phyloP scores from a whole-genome alignment of 129 eudicot species.

The Tagetes erecta region DNA sequence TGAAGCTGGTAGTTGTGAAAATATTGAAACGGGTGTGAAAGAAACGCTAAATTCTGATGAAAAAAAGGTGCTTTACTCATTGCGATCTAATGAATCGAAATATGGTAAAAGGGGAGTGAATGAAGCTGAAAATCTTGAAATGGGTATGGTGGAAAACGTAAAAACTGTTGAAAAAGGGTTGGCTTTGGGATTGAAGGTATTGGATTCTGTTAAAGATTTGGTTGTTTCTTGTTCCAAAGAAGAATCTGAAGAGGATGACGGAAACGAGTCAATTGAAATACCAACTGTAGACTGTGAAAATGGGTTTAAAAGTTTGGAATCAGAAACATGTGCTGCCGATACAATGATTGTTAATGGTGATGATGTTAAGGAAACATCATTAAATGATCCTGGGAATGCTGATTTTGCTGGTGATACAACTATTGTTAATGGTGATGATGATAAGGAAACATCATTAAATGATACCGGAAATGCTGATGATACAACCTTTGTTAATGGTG shows the following conservation, averaged over 20 bases:
- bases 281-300: constrained; percentile 17
- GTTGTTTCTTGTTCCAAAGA: constrained; percentile 19
- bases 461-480: too few species aligned
- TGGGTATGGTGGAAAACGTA: constrained; percentile 1
- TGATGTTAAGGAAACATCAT: background rate
- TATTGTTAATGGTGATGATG: constrained; percentile 20
- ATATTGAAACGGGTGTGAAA: too few species aligned
- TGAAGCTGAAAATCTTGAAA: constrained; percentile 21
- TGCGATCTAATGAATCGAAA: constrained; percentile 9
- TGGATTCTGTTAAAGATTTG: constrained; percentile 28
- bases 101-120: constrained; percentile 19
- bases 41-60: too few species aligned
- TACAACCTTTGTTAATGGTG: too few species aligned
- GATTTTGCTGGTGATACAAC: constrained; percentile 19
- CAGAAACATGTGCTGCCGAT: constrained; percentile 26
- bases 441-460: background rate
- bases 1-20: constrained; percentile 20
- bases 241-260: constrained; percentile 26
- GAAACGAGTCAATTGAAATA: background rate
- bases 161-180: constrained; percentile 26
- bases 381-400: background rate
- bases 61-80: background rate
- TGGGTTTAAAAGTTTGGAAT: constrained; percentile 22
- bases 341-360: constrained; percentile 16
- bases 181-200: constrained; percentile 28